phyloP scores from a whole-genome alignment of 2,329 filamentous ascomycete genomes.

The Cercospora sp. region DNA sequence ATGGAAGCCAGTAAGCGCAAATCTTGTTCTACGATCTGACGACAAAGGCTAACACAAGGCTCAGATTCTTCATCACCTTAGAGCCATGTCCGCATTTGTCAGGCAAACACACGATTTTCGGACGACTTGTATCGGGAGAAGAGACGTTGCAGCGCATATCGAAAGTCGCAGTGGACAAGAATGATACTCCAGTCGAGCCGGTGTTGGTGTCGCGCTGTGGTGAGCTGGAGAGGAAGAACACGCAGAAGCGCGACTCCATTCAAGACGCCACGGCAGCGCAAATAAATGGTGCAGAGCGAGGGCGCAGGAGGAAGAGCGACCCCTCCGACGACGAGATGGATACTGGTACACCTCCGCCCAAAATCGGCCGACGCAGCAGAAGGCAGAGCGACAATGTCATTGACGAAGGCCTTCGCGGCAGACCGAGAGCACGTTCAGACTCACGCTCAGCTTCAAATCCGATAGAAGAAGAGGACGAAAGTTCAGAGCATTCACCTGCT shows the following conservation, averaged over 20 bases:
- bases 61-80: conserved; percentile 46
- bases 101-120: conserved; percentile 47
- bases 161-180: conserved; percentile 41
- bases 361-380: conserved; percentile 30
- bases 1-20: conserved; percentile 41
- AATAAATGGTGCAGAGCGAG: conserved; percentile 26
- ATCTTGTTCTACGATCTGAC: conserved; percentile 18
- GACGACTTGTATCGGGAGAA: conserved; percentile 42
- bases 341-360: conserved; percentile 28
- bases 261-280: conserved; percentile 14
- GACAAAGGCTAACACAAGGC: conserved; percentile 29
- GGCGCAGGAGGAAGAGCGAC: conserved; percentile 35
- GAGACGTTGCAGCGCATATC: conserved; percentile 40
- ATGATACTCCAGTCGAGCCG: conserved; percentile 41
- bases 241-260: conserved; percentile 26
- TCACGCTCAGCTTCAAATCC: conserved; percentile 36
- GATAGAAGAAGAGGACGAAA: conserved; percentile 32
- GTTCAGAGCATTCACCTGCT: conserved; percentile 29
- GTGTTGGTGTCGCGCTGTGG: conserved; percentile 44
- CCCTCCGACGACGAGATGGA: conserved; percentile 35
- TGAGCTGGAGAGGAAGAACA: conserved; percentile 42
- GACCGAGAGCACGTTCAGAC: conserved; percentile 38
- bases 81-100: conserved; percentile 44
- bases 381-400: conserved; percentile 40
- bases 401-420: conserved; percentile 41